Conservation (phyloP, 2,329 filamentous ascomycete species). For the Aspergillus aculeatus region DNA sequence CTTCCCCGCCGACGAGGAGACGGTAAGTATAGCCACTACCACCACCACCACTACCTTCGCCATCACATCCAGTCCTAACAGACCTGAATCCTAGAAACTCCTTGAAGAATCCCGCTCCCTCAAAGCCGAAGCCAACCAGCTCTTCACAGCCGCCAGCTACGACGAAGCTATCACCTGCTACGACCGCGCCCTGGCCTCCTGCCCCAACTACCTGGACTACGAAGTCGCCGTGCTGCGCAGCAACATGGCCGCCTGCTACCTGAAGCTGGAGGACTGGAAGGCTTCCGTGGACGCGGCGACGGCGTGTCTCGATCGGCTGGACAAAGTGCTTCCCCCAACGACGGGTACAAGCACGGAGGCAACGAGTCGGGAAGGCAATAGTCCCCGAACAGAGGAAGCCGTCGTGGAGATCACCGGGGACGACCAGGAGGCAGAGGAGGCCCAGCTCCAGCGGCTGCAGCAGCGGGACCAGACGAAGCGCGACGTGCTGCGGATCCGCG, state of each 20-base stretch:
- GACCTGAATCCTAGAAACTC: constrained; percentile 54
- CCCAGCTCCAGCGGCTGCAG: constrained; percentile 44
- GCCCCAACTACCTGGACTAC: constrained; percentile 82
- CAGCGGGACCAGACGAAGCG: constrained; percentile 50
- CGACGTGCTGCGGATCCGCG: constrained; percentile 73
- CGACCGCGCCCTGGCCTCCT: constrained; percentile 72
- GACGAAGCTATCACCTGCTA: constrained; percentile 79
- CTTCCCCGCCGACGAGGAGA: constrained; percentile 50
- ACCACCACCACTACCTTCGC: background rate
- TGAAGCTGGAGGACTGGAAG: constrained; percentile 84
- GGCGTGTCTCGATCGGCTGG: constrained; percentile 69
- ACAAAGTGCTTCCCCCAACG: constrained; percentile 55
- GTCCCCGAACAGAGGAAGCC: constrained; percentile 14
- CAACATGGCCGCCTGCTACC: constrained; percentile 84
- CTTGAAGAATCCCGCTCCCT: constrained; percentile 68
- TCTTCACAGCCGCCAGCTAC: constrained; percentile 73
- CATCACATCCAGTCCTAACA: constrained; percentile 6
- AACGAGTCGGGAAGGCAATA: constrained; percentile 12
- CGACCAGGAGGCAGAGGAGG: constrained; percentile 41
- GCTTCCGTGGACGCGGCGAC: constrained; percentile 73
- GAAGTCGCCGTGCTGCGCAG: constrained; percentile 82
- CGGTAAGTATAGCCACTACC: constrained; percentile 31
- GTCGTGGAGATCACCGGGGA: constrained; percentile 53
- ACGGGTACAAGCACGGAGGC: constrained; percentile 22
- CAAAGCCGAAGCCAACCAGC: constrained; percentile 73